phyloP scores from a whole-genome alignment of 805 yeast genomes.

The Spathaspora girioi region DNA sequence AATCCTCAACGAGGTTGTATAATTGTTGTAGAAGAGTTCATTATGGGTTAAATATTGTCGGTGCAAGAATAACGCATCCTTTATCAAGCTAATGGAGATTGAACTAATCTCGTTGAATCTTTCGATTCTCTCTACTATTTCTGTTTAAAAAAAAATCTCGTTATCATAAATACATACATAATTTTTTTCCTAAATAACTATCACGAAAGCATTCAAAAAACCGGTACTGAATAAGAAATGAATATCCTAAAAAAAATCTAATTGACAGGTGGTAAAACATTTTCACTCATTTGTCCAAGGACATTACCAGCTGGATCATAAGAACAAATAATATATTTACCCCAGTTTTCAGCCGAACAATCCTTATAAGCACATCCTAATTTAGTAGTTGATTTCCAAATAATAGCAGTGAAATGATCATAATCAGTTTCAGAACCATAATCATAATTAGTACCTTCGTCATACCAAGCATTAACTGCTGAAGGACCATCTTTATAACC shows the following conservation, averaged over 20 bases:
- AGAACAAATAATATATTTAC: conserved; percentile 67
- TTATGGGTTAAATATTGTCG: too few species aligned
- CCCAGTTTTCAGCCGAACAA: conserved; percentile 42
- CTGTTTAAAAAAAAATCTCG: too few species aligned
- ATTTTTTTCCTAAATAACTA: too few species aligned
- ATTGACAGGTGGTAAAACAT: neutral
- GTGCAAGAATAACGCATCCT: too few species aligned
- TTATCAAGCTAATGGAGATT: too few species aligned
- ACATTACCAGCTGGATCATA: conserved; percentile 71
- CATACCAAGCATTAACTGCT: conserved; percentile 74
- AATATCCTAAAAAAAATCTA: neutral
- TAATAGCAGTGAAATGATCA: conserved; percentile 70
- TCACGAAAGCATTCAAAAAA: too few species aligned
- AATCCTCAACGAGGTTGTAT: too few species aligned
- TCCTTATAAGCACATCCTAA: conserved; percentile 67
- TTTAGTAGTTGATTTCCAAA: conserved; percentile 58
- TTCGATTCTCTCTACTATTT: too few species aligned
- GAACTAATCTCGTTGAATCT: too few species aligned
- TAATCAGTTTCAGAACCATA: conserved; percentile 48
- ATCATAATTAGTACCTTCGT: conserved; percentile 44
- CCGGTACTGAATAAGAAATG: neutral
- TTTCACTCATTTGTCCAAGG: conserved; percentile 13
- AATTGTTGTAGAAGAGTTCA: too few species aligned
- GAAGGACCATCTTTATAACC: conserved; percentile 53
- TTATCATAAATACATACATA: too few species aligned